Base-by-base conservation (phyloP, 1,284 basidiomycete genomes). In the Trichosporon asahii region DNA sequence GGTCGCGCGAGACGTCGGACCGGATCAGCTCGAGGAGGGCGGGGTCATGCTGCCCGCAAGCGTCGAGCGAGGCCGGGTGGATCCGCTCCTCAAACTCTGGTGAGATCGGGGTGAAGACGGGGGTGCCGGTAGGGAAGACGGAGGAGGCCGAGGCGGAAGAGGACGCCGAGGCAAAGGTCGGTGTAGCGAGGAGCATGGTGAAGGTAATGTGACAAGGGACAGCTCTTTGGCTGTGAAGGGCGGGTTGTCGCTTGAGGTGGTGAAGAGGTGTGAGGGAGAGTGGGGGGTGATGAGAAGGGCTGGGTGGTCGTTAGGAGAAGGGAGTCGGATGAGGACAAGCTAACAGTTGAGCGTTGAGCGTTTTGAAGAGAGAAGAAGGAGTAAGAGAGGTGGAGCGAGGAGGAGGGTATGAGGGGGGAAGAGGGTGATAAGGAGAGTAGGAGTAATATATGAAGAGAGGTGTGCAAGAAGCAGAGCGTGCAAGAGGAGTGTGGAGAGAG, bases 21-120 rank as follows among this genome's bases (percentile, higher is more conserved):
- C 88, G 86, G 84, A 96, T 87, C 77, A 96, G 90, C 76, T 88
- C 86, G 75, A 95, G 85, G 73, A 97, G 88, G 64, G 87, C 88
- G 21, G 90, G 90, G 83, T 92, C 89, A 85, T 95, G 94, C 70
- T 86, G 82, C 63, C 87, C 86, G 69, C 87, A 85, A 66, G 89
- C 88, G 67, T 91, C 79, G 74, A 94, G 88, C 31, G 91, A 93
- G 57, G 90, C 89, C 14, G 85, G 85, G 75, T 85, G 84, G 27
- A 79, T 82, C 46, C 82, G 77, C 72, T 84, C 83, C 76, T 84
- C 80, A 66, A 84, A 84, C 65, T 70, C 69, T 21, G 77, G 83
- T 40, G 77, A 81, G 71, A 68, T 68, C 31, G 78, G 77, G 46
- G 71, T 74, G 74, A 82, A 81, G 37, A 44, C 46, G n/a, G 81